These are phyloP conservation scores for Termitomyces sp. DNA, from an alignment of 1,284 basidiomycete genomes.

Conservation along the genomic window DNA sequence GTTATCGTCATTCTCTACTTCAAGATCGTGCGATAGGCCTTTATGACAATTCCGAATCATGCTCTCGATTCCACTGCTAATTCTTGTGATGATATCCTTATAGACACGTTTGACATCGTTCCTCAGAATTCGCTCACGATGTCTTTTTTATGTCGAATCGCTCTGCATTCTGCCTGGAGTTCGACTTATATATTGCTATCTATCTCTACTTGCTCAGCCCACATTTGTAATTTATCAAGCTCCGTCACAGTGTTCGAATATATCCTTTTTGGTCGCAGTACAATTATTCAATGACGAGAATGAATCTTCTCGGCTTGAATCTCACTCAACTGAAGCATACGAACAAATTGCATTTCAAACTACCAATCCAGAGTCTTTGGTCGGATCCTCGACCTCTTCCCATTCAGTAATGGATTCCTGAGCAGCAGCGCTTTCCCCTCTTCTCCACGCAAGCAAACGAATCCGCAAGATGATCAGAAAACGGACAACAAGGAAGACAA, in stretches of 20 bases:
- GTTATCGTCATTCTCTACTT: slow-evolving; percentile 39
- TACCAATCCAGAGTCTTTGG: neutral
- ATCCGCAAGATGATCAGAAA: slow-evolving; percentile 29
- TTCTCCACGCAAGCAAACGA: slow-evolving; percentile 8
- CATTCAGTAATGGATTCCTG: slow-evolving; percentile 17
- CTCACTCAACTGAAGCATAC: neutral
- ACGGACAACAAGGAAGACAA: slow-evolving; percentile 42
- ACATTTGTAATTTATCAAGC: neutral
- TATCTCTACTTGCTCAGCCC: neutral
- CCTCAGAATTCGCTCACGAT: neutral
- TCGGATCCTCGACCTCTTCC: slow-evolving; percentile 10
- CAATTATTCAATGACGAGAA: neutral
- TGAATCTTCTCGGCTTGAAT: neutral
- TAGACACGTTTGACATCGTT: too few relatives aligned
- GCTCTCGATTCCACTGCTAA: neutral
- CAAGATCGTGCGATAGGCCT: slow-evolving; percentile 30
- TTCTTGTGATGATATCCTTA: neutral
- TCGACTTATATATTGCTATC: neutral
- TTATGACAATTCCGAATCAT: neutral
- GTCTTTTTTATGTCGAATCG: neutral
- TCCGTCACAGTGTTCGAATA: neutral
- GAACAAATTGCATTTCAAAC: neutral
- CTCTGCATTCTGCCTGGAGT: neutral
- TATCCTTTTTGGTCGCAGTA: neutral
- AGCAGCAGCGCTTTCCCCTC: neutral